Base-by-base conservation (phyloP, 1,284 basidiomycete genomes). In the Boletus smithii region DNA sequence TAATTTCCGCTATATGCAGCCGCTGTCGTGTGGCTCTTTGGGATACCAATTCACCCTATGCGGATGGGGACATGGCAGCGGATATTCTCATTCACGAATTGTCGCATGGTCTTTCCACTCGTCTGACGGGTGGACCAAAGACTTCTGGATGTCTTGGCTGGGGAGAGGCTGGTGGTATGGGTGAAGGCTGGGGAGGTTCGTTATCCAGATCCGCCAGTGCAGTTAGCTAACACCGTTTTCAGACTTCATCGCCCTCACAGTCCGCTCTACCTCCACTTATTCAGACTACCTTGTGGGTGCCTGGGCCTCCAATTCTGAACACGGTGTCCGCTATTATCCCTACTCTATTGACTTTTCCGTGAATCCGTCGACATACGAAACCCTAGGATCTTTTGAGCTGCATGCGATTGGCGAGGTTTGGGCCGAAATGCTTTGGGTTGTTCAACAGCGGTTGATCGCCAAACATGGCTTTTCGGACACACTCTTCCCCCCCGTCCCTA, bases 11-110 rank as follows among this genome's bases (percentile, higher is more conserved):
- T 2, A 38, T 4, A 72, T 83, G 86, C 59, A 90, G 90, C 8
- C 84, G 91, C 50, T 94, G 95, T 88, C 80, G 95, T 57, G 97
- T 97, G 95, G 97, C 95, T 73, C 74, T 94, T 37, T 97, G 95
- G 95, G 88, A 91, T 70, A 91, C 89, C 1, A 86, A 83, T 8
- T 75, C 80, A 18, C 94, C 95, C 1, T 95, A 88, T 74, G 77
- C 94, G 22, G 95, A 98, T 61, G 95, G 95, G 36, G 94, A 97
- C 61, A 77, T 97, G 46, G 95, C 98, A 69, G 90, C 91, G 38
- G 92, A 91, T 44, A 95, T 95, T 53, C 90, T 95, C 59, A 91
- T 95, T 53, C 91, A 95, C 69, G 92, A 94, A 70, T 70, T 89
- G 61, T 76, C 80, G 46, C 95, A 98, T 67, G 95, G 95, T 59